Evolutionary conservation across 441 rosid genomes (phyloP).

Genomic region (Erodium trifolium): DNA sequence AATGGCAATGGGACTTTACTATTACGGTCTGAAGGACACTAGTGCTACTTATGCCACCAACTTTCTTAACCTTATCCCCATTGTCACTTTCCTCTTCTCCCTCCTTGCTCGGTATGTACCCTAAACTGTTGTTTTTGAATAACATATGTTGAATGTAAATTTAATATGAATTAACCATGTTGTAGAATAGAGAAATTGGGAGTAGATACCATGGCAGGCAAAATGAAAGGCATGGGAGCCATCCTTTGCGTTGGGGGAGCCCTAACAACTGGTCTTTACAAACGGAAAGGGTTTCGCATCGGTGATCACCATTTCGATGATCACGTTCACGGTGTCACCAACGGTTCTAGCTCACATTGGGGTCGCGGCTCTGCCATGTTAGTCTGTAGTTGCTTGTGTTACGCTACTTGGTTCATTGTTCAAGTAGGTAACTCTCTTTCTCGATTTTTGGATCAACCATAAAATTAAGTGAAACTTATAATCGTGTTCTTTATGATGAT

Average conservation of each 20-base stretch:
- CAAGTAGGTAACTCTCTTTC: conserved; percentile 24
- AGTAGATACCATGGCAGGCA: conserved; percentile 25
- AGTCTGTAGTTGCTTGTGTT: conserved; percentile 24
- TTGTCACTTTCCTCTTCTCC: conserved; percentile 33
- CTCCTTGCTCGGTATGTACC: conserved; percentile 24
- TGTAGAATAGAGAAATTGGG: conserved; percentile 30
- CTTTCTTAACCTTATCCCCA: conserved; percentile 34
- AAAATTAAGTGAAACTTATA: neutral
- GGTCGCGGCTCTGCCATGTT: conserved; percentile 29
- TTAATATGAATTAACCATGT: too few relatives aligned
- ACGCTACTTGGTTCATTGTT: conserved; percentile 30
- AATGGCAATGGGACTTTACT: conserved; percentile 31
- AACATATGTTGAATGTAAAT: too few relatives aligned
- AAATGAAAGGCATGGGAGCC: conserved; percentile 31
- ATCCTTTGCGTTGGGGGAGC: conserved; percentile 31
- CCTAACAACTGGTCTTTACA: conserved; percentile 24
- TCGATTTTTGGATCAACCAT: neutral
- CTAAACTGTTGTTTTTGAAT: too few relatives aligned
- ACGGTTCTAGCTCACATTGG: conserved; percentile 15
- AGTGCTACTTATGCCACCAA: conserved; percentile 37
- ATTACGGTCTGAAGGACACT: conserved; percentile 35
- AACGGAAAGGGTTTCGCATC: conserved; percentile 29
- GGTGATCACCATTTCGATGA: conserved; percentile 5
- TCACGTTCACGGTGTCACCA: neutral
- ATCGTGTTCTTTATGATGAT: neutral